Base-by-base conservation (phyloP, 257 asterid species). In the Haberlea rhodopensis region DNA sequence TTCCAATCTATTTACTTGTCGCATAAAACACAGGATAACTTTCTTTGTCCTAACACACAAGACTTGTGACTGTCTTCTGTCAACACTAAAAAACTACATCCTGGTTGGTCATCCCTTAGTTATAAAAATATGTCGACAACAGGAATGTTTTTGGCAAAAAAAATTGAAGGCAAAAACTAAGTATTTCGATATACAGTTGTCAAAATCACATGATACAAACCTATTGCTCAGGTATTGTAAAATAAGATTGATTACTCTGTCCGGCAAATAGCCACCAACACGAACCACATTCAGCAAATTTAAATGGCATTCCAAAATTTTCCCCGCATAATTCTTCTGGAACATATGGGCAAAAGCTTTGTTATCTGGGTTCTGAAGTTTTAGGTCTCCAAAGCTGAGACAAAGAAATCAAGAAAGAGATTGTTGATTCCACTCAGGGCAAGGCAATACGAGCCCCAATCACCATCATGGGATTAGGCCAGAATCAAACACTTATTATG, bases 271-370 rank as follows among this genome's bases (percentile, higher is more conserved):
- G 54, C 95, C 97, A 74, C 97, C 97, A 67, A 83, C 77, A 13
- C 95, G 95, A 57, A 94, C 73, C 67, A 79, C 87, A 79, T 83
- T 94, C 80, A 94, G 76, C 78, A 90, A 75, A 80, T 86, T 94
- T 53, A 94, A 71, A 80, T 94, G 95, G 81, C 96, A 94, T 74
- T 90, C 97, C 85, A 94, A 76, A 68, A 94, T 86, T 80, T 86
- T 88, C 53, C 95, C 99, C 3, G 99, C 97, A 63, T 86, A 94
- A 68, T 81, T 88, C 84, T 90, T 88, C 84, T 94, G 99, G 76
- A 94, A 94, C 89, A 90, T 82, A 76, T 94, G 97, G 18, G 97
- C 99, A 82, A 94, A 94, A 32, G 85, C 94, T 78, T 81, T 90
- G 75, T 90, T 88, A 54, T 94, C 96, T 43, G 95, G 99, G 73